Base-by-base conservation (phyloP, 768 basidiomycete species). In the Pleurotus sapidus region DNA sequence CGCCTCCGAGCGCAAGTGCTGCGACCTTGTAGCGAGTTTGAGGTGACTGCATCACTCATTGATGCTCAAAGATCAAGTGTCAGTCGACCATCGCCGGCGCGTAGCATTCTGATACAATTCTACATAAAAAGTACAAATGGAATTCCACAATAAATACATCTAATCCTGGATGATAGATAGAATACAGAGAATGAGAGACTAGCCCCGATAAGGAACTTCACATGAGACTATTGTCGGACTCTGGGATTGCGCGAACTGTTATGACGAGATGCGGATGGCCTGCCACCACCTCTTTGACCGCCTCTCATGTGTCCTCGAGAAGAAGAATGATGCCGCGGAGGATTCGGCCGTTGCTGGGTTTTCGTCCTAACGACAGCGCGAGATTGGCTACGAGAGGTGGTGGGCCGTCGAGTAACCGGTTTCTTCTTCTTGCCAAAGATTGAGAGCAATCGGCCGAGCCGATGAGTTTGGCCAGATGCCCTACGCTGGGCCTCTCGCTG, bases 401-500 rank as follows among this genome's bases (percentile, higher is more conserved):
- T 54, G 12, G n/a, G 14, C 37, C 51, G 51, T 40, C 51, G 17
- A 18, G n/a, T n/a, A 17, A 40, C 23, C 43, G 55, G 46, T 20
- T 49, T 49, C 51, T 53, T 53, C 42, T 58, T 56, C 23, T 27
- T 15, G 18, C 49, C 51, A 46, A 61, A 58, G 6, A 61, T n/a
- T 18, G 60, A 61, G 23, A 58, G 46, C 30, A 53, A 23, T 18
- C 63, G 63, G 18, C 61, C 56, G 39, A 57, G 14, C 27, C 59
- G 24, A 34, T 34, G 30, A 24, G 65, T 68, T 48, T 59, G 60
- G 39, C 43, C 59, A n/a, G 61, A 54, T 6, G n/a, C n/a, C 5
- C 46, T 34, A 17, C 58, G 38, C 59, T 56, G 63, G n/a, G 55
- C 57, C 53, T 63, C 57, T 58, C 62, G 65, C 56, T 67, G 56